Evolutionary conservation across 208 protist genomes (phyloP), one percentile per base, ranked within the genome.

Genomic region (Borovskyia barvae): DNA sequence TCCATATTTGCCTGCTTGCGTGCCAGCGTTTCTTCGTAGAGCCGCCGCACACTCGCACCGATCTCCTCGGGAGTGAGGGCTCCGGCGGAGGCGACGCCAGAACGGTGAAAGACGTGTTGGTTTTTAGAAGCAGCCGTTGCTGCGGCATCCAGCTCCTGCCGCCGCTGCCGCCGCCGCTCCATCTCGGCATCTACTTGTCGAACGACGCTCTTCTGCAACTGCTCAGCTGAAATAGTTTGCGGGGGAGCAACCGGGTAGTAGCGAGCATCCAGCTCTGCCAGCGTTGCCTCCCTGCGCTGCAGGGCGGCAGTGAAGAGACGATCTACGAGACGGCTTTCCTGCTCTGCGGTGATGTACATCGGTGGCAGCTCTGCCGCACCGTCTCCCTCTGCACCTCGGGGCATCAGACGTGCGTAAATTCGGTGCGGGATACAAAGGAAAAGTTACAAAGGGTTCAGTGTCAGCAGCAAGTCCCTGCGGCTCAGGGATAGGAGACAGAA

Each of bases 141-240:
- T 29, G 61, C 20, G 4, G 41, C 49, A 32, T 91, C 71, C 22
- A 61, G 56, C 48, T 85, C 75, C 49, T 72, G 57, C 35, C 57
- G 65, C 0, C 78, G 72, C 56, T 75, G 54, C 42, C 43, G 55
- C 4, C 83, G 72, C 19, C 53, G 72, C 57, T 78, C 53, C 78
- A 95, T 87, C 66, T 93, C 85, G 11, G 71, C 56, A 46, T 95
- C 83, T 0, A 92, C 83, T 60, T 93, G 86, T 26, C 89, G 77
- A 35, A 65, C 60, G 17, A 93, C 80, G 48, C 86, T 93, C 53
- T 71, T 66, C 53, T 90, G 72, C 25, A 95, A 58, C 28, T 63
- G 52, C 47, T 84, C 76, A 17, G 77, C 59, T 14, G 76, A 53
- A 14, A 95, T 77, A 19, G 49, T 75, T 45, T 66, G 56, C n/a